These are phyloP conservation scores for Penicillium coffeae DNA, from an alignment of 495 filamentous ascomycete genomes.

Conservation along the genomic window DNA sequence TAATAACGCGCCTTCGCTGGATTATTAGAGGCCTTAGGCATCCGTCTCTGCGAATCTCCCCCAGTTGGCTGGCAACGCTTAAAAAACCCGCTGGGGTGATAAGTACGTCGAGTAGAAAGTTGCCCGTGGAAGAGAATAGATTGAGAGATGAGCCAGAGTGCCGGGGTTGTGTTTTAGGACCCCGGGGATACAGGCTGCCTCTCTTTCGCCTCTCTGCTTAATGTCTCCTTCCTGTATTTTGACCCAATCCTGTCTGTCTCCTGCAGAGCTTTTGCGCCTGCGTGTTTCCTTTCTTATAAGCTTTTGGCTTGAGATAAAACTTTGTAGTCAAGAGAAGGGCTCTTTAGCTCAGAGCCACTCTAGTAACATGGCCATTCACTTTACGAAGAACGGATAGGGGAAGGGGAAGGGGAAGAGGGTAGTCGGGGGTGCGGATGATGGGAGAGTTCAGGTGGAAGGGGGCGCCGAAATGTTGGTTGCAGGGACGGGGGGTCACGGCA, in stretches of 20 bases:
- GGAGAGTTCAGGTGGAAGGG: conserved; percentile 14
- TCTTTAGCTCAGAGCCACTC: conserved; percentile 41
- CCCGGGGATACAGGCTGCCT: not conserved
- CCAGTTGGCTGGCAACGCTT: not conserved
- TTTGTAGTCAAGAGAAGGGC: conserved; percentile 23
- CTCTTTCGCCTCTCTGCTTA: not conserved
- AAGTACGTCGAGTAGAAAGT: not conserved
- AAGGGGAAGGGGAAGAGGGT: conserved; percentile 16
- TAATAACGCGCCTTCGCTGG: too few relatives aligned
- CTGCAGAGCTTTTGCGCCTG: conserved; percentile 13
- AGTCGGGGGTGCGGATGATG: conserved; percentile 17
- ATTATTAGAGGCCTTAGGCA: not conserved
- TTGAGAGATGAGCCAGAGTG: not conserved
- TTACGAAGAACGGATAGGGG: conserved; percentile 37
- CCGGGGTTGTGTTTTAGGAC: not conserved
- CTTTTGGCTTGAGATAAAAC: conserved; percentile 23
- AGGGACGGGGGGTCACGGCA: conserved; percentile 5
- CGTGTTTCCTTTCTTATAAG: conserved; percentile 26
- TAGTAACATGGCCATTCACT: conserved; percentile 43
- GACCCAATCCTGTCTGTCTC: conserved; percentile 13
- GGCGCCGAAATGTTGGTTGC: conserved; percentile 6
- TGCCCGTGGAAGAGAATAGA: not conserved
- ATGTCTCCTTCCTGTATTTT: conserved; percentile 9
- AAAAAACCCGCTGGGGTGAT: not conserved
- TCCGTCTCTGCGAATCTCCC: not conserved